Percentiles rank a stretch among this genome's conserved stretches.
phyloP scores from a whole-genome alignment of 257 asterid genomes.

The Solanum chmielewskii region DNA sequence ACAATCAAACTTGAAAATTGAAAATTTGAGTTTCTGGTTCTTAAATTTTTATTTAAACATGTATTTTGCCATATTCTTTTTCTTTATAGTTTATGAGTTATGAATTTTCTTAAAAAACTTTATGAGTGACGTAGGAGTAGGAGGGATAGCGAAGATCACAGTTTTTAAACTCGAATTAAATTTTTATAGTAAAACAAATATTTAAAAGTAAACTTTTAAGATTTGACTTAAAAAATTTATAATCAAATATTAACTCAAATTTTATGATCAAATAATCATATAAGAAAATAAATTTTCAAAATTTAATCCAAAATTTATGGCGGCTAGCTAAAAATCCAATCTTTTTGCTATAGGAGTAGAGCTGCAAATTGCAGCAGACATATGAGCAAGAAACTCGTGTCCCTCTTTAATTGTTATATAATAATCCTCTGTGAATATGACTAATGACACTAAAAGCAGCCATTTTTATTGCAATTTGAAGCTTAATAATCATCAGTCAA shows the following conservation, averaged over 20 bases:
- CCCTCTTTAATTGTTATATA: not conserved
- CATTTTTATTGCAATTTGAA: not conserved
- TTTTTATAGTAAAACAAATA: too few species aligned
- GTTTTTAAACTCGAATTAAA: too few species aligned
- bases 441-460: not conserved
- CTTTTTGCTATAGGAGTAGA: not conserved
- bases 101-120: too few species aligned
- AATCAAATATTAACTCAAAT: too few species aligned
- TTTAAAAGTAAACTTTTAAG: too few species aligned
- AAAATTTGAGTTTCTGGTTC: not conserved
- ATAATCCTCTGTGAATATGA: not conserved
- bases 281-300: too few species aligned
- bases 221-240: too few species aligned
- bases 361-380: not conserved
- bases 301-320: not conserved
- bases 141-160: too few species aligned
- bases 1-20: not conserved
- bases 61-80: not conserved
- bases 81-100: not conserved
- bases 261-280: too few species aligned
- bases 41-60: not conserved
- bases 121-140: too few species aligned
- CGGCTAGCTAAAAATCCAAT: not conserved
- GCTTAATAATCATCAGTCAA: conserved; percentile 3
- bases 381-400: not conserved